Evolutionary conservation across 139 green algal genomes (phyloP).

Genomic region (Marvania coccoides): DNA sequence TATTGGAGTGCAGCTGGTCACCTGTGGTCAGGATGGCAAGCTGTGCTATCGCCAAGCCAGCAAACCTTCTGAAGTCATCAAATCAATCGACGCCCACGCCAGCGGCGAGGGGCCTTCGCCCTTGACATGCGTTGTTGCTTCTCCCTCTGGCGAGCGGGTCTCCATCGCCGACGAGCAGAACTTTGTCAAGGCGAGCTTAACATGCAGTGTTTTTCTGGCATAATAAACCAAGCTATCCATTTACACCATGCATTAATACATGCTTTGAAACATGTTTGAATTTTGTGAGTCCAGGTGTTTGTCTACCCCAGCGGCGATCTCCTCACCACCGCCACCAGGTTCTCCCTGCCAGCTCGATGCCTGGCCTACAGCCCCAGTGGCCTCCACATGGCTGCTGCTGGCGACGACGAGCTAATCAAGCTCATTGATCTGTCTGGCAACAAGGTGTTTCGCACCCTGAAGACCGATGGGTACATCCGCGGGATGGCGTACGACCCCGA

Average conservation of each 20-base stretch:
- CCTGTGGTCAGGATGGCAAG: constrained; percentile 28
- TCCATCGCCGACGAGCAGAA: constrained; percentile 38
- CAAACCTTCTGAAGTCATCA: constrained; percentile 15
- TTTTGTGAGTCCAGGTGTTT: constrained; percentile 46
- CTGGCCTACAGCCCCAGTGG: constrained; percentile 60
- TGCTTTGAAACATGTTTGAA: too few relatives aligned
- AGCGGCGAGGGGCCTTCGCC: neutral
- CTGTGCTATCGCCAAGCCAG: constrained; percentile 15
- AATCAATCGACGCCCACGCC: constrained; percentile 7
- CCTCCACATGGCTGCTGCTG: constrained; percentile 51
- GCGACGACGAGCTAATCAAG: constrained; percentile 73
- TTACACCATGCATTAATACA: neutral
- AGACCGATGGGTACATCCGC: constrained; percentile 41
- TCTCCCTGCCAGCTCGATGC: constrained; percentile 54
- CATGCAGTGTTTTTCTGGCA: neutral
- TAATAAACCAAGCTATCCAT: neutral
- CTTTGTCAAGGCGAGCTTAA: constrained; percentile 29
- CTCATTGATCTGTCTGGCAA: constrained; percentile 53
- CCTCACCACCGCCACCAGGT: constrained; percentile 54
- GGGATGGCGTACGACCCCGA: constrained; percentile 78
- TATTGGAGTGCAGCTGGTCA: constrained; percentile 7
- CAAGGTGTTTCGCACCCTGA: constrained; percentile 44
- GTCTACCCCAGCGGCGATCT: constrained; percentile 31
- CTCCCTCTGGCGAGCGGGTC: constrained; percentile 22
- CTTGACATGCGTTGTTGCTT: constrained; percentile 12